A percentile compares a stretch with the other conserved stretches of the same genome.
phyloP scores from a whole-genome alignment of 73 alveolate genomes.

The Diophrys sp. region DNA sequence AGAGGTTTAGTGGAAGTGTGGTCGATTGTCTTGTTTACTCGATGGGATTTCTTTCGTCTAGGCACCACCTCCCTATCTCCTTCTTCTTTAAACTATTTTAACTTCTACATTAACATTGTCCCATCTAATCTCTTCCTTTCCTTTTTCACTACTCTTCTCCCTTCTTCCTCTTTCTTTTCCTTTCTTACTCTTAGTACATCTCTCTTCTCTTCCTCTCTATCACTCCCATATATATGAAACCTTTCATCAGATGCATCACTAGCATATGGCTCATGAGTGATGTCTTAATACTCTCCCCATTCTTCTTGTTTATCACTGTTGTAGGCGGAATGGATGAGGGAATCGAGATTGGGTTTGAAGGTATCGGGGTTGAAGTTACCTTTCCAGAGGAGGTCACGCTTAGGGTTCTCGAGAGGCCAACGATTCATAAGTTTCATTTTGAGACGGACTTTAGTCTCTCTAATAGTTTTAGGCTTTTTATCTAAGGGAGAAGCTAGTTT shows the following conservation, averaged over 20 bases:
- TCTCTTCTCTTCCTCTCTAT: not conserved
- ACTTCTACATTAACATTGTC: no score
- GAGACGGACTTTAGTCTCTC: not conserved
- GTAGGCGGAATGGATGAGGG: not conserved
- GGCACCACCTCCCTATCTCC: no score
- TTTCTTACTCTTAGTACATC: no score
- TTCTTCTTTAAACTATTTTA: no score
- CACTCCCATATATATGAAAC: not conserved
- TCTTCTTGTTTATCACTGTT: not conserved
- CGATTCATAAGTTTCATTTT: not conserved
- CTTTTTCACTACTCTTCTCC: no score
- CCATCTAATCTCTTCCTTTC: no score
- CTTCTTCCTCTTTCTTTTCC: no score
- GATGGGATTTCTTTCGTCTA: no score
- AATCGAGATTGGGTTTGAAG: not conserved
- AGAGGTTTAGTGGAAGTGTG: no score
- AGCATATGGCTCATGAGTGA: not conserved
- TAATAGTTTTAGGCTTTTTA: not conserved
- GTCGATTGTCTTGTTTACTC: no score
- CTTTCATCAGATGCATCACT: not conserved
- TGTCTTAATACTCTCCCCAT: not conserved
- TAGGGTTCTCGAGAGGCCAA: not conserved
- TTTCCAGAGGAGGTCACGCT: no score
- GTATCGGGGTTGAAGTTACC: not conserved
- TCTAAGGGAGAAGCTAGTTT: not conserved